Evolutionary conservation across 2,329 filamentous ascomycete species (phyloP).

Genomic region (Colletotrichum limetticola): DNA sequence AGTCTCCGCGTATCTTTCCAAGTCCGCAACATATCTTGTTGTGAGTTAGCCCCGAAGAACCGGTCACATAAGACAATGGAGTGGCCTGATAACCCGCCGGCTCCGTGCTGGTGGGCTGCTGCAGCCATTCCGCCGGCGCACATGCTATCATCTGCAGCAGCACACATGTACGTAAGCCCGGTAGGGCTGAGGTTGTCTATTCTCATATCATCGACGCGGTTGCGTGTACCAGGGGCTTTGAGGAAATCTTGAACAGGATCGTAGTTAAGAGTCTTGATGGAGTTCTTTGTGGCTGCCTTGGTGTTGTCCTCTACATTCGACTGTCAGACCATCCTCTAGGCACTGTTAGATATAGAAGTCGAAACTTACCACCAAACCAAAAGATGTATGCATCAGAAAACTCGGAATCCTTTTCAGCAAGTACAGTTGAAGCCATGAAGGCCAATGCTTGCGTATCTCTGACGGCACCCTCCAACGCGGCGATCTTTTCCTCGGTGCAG

Average conservation of each 20-base stretch:
- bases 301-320: not conserved
- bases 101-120: not conserved
- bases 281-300: not conserved
- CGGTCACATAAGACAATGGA: not conserved
- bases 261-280: not conserved
- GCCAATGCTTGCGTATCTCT: not conserved
- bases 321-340: not conserved
- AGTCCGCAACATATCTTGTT: not conserved
- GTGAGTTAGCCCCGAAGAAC: not conserved
- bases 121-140: not conserved
- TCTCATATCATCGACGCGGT: not conserved
- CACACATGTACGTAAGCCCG: slow-evolving; percentile 16
- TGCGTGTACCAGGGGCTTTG: not conserved
- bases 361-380: slow-evolving; percentile 1
- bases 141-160: not conserved
- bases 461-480: not conserved
- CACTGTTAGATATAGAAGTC: not conserved
- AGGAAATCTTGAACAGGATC: not conserved
- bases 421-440: not conserved
- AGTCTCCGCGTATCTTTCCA: not conserved
- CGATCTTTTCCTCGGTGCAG: not conserved
- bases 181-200: slow-evolving; percentile 12
- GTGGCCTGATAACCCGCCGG: not conserved
- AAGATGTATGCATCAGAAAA: not conserved
- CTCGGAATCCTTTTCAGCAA: not conserved